These are phyloP conservation scores for Caulochytrium protostelioides DNA, from an alignment of 371 early-diverging fungal genomes.

Conservation along the genomic window DNA sequence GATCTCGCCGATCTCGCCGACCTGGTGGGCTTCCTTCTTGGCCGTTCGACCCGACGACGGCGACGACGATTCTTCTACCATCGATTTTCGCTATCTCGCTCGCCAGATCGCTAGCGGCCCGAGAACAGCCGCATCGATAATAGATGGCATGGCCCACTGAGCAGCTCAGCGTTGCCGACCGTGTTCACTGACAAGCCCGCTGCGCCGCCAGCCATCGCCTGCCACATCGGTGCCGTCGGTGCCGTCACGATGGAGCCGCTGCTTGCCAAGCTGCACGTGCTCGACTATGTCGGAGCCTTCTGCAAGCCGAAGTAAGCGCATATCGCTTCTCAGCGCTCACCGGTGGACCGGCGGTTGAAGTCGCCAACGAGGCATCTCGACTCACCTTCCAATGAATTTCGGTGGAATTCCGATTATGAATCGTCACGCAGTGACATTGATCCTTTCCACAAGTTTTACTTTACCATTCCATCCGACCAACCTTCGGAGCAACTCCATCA, in stretches of 20 bases:
- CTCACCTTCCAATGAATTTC: not conserved
- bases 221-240: not conserved
- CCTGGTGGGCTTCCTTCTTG: too few relatives aligned
- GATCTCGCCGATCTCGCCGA: too few relatives aligned
- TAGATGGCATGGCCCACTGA: too few relatives aligned
- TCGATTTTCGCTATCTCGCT: too few relatives aligned
- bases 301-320: slow-evolving; percentile 12
- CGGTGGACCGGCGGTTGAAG: not conserved
- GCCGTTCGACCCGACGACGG: too few relatives aligned
- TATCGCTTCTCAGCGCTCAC: not conserved
- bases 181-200: too few relatives aligned
- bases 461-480: slow-evolving; percentile 13
- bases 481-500: slow-evolving; percentile 26
- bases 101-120: too few relatives aligned
- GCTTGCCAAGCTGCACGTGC: slow-evolving; percentile 18
- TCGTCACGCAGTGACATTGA: slow-evolving; percentile 12
- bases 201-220: too few relatives aligned
- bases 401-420: not conserved
- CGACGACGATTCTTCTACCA: too few relatives aligned
- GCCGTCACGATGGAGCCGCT: slow-evolving; percentile 16
- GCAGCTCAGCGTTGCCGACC: too few relatives aligned
- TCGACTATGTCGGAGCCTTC: slow-evolving; percentile 17
- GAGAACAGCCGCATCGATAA: too few relatives aligned
- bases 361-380: not conserved
- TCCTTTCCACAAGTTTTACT: slow-evolving; percentile 17